Evolutionary conservation across 176 grass and related monocot species (phyloP), one percentile per base, ranked within the genome.

Genomic region (Bonia amplexicaulis): DNA sequence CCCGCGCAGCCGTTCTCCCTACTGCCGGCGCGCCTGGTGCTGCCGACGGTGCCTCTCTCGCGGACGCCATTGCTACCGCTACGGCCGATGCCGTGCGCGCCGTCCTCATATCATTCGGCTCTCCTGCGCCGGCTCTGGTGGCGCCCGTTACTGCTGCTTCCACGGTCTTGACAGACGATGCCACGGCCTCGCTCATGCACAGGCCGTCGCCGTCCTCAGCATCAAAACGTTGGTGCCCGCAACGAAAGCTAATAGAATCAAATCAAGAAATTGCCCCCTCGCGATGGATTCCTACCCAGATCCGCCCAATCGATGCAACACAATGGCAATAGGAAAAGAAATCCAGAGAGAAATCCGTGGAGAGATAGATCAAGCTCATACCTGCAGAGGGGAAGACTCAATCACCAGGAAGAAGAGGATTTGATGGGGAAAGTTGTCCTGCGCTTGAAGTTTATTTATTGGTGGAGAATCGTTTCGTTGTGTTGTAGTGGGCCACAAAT

Each of bases 321-420:
- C 25, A 4, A 35, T 17, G 14, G 63, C 63, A 35, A 33, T 4
- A 7, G 27, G 29, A 25, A 63, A 17, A 25, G 0, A 52, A 19
- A 65, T 53, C 71, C 25, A 13, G 29, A 51, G 45, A 52, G 65
- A n/a, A 74, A 48, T 37, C 23, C 27, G 25, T 0, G 25, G 6
- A 4, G 80, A 48, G 80, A 60, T 20, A 29, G 57, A 84, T 84
- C 82, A 59, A 27, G n/a, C 1, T 16, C 72, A 39, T 84, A 84
- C 82, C 81, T 51, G 81, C 29, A 29, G 42, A 26, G 58, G 73
- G 81, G 58, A 31, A 46, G 70, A 74, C 69, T 62, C 11, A 73
- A 62, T 33, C 81, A 64, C 55, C 42, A 12, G 44, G 81, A 35
- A 25, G 80, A 59, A 17, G 80, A 62, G 41, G 79, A 44, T 84